Percentiles rank a stretch among this genome's conserved stretches.
Conservation (phyloP, 2,329 filamentous ascomycete species). For the Uncinocarpus reesii region DNA sequence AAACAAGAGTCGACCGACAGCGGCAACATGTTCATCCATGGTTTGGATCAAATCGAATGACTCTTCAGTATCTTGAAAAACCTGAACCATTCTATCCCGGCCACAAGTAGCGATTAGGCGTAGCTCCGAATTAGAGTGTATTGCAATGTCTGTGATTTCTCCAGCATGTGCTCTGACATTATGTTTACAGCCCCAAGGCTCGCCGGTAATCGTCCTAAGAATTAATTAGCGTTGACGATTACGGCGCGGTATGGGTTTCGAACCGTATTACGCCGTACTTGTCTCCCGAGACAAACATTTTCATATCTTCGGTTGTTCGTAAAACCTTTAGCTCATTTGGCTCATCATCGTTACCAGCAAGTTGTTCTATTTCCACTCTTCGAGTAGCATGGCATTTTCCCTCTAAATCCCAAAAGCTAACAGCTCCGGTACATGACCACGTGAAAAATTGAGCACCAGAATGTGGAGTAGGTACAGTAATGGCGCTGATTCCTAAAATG, state of each 20-base stretch:
- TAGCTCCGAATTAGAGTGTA: slow-evolving; percentile 52
- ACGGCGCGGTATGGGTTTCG: slow-evolving; percentile 15
- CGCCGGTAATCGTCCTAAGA: slow-evolving; percentile 29
- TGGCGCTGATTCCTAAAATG: slow-evolving; percentile 59
- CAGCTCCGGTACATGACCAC: slow-evolving; percentile 70
- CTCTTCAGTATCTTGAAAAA: slow-evolving; percentile 57
- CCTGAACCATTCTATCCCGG: slow-evolving; percentile 80
- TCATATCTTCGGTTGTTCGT: slow-evolving; percentile 50
- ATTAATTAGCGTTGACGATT: slow-evolving; percentile 17
- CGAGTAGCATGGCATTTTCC: slow-evolving; percentile 58
- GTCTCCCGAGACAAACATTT: slow-evolving; percentile 71
- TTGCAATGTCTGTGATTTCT: slow-evolving; percentile 71
- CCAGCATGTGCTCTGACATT: slow-evolving; percentile 77
- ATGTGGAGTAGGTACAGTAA: slow-evolving; percentile 50
- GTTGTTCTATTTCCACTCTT: slow-evolving; percentile 59
- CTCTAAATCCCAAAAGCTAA: slow-evolving; percentile 71
- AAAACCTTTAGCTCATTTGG: slow-evolving; percentile 50
- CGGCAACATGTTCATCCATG: slow-evolving; percentile 78
- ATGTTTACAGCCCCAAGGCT: slow-evolving; percentile 51
- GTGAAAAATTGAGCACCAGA: slow-evolving; percentile 68
- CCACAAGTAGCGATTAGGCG: slow-evolving; percentile 71
- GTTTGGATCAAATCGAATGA: slow-evolving; percentile 76
- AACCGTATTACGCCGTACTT: slow-evolving; percentile 67
- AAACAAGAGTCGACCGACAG: slow-evolving; percentile 68
- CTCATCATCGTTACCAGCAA: slow-evolving; percentile 36